A percentile compares a stretch with the other conserved stretches of the same genome.
Conservation (phyloP, 2,329 filamentous ascomycete species). For the Trichoderma breve region DNA sequence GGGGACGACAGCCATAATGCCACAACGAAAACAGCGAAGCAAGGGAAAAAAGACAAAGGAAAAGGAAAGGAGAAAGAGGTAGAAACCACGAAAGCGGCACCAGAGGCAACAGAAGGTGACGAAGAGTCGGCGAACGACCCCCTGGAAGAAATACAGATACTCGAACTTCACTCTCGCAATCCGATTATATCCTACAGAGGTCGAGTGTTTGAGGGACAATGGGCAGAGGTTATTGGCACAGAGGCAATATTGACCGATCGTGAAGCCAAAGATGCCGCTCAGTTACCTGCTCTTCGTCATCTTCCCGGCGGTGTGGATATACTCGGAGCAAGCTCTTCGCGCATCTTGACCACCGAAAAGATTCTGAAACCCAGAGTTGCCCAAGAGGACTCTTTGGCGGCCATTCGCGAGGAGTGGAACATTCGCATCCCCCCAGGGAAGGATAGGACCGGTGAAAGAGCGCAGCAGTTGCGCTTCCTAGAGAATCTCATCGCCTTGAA, state of each 20-base stretch:
- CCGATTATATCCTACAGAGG: slow-evolving; percentile 80
- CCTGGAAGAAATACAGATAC: slow-evolving; percentile 64
- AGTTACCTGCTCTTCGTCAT: slow-evolving; percentile 48
- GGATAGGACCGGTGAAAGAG: slow-evolving; percentile 47
- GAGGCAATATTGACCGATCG: slow-evolving; percentile 69
- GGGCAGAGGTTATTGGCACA: slow-evolving; percentile 81
- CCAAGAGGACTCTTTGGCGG: slow-evolving; percentile 36
- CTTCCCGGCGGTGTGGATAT: slow-evolving; percentile 64
- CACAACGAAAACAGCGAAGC: not conserved
- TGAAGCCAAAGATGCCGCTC: slow-evolving; percentile 45
- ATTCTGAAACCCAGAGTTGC: slow-evolving; percentile 50
- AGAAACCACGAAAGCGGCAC: slow-evolving; percentile 9
- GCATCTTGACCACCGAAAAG: slow-evolving; percentile 66
- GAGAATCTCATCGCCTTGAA: slow-evolving; percentile 66
- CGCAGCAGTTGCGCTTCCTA: slow-evolving; percentile 56
- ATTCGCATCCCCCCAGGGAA: slow-evolving; percentile 46
- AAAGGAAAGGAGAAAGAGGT: slow-evolving; percentile 20
- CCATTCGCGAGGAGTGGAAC: slow-evolving; percentile 43
- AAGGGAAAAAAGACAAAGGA: slow-evolving; percentile 8
- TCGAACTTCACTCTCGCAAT: slow-evolving; percentile 74
- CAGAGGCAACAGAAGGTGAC: slow-evolving; percentile 14
- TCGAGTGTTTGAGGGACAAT: slow-evolving; percentile 74
- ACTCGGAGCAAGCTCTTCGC: slow-evolving; percentile 66
- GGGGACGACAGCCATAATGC: not conserved
- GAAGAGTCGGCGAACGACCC: slow-evolving; percentile 21